Conservation (phyloP, 2,329 filamentous ascomycete species). For the Fonsecaea nubica region DNA sequence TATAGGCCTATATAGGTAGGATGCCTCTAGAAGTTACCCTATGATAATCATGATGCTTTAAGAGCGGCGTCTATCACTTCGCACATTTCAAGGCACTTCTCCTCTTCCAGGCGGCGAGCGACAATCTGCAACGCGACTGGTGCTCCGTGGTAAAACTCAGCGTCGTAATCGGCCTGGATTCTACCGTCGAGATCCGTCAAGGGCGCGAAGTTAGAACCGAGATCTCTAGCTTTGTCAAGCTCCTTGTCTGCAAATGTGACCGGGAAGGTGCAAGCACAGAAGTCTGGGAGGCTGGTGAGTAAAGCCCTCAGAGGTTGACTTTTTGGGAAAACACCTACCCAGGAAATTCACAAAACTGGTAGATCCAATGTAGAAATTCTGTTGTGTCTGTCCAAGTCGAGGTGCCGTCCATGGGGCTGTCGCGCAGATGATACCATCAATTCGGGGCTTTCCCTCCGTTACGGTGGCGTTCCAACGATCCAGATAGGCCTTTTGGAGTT, state of each 20-base stretch:
- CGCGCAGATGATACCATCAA: slow-evolving; percentile 48
- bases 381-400: slow-evolving; percentile 42
- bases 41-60: too few species aligned
- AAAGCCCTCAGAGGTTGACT: background rate
- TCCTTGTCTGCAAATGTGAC: slow-evolving; percentile 40
- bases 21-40: too few species aligned
- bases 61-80: slow-evolving; percentile 46
- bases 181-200: slow-evolving; percentile 42
- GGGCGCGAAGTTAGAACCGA: slow-evolving; percentile 38
- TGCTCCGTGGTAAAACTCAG: slow-evolving; percentile 44
- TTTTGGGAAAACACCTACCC: slow-evolving; percentile 33
- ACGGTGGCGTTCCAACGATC: slow-evolving; percentile 47
- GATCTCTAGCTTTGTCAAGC: slow-evolving; percentile 34
- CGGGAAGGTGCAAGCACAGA: slow-evolving; percentile 39
- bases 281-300: slow-evolving; percentile 26
- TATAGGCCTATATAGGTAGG: too few species aligned
- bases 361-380: slow-evolving; percentile 40
- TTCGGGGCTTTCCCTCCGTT: slow-evolving; percentile 41
- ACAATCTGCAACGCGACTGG: slow-evolving; percentile 44
- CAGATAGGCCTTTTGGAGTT: slow-evolving; percentile 47
- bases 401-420: slow-evolving; percentile 47
- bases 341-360: slow-evolving; percentile 42
- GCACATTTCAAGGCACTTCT: slow-evolving; percentile 48
- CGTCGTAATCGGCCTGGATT: slow-evolving; percentile 42
- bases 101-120: slow-evolving; percentile 43